Percentiles rank a stretch among this genome's conserved stretches.
Evolutionary conservation across 192 early-diverging fungal species (phyloP).

Genomic region (Spinellus fusiger): DNA sequence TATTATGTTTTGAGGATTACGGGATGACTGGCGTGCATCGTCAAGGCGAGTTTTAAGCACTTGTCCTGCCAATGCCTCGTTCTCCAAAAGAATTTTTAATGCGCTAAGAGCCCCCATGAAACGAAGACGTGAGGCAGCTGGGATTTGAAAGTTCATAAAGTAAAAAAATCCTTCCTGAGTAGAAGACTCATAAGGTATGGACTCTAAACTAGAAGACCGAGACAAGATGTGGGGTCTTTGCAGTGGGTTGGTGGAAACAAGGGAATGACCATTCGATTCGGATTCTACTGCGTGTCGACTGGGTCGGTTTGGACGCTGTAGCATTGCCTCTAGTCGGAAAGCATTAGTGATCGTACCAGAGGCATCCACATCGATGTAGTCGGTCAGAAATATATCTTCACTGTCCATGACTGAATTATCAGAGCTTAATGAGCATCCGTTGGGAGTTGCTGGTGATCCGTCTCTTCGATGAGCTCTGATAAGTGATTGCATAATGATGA

Average conservation of each 20-base stretch:
- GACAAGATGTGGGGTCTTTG: no score
- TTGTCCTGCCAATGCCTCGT: conserved; percentile 2
- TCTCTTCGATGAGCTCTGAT: background rate
- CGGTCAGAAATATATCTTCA: background rate
- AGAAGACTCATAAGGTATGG: background rate
- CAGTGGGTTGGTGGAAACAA: background rate
- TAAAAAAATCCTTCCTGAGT: background rate
- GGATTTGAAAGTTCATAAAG: conserved; percentile 5
- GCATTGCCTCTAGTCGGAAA: conserved; percentile 1
- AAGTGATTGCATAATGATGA: conserved; percentile 17
- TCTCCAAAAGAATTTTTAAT: conserved; percentile 14
- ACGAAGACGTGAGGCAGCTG: background rate
- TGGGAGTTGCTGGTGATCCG: background rate
- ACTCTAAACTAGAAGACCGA: no score
- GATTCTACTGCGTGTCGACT: background rate
- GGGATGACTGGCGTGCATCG: background rate
- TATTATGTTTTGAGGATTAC: background rate
- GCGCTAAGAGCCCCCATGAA: conserved; percentile 11
- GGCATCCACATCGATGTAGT: conserved; percentile 14
- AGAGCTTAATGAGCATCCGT: background rate
- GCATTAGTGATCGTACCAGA: conserved; percentile 15
- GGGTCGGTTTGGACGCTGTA: background rate
- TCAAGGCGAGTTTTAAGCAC: background rate
- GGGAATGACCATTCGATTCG: background rate
- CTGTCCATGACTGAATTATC: no score